These are phyloP conservation scores for Avena insularis DNA, from an alignment of 176 grass and related monocot genomes.

Conservation along the genomic window DNA sequence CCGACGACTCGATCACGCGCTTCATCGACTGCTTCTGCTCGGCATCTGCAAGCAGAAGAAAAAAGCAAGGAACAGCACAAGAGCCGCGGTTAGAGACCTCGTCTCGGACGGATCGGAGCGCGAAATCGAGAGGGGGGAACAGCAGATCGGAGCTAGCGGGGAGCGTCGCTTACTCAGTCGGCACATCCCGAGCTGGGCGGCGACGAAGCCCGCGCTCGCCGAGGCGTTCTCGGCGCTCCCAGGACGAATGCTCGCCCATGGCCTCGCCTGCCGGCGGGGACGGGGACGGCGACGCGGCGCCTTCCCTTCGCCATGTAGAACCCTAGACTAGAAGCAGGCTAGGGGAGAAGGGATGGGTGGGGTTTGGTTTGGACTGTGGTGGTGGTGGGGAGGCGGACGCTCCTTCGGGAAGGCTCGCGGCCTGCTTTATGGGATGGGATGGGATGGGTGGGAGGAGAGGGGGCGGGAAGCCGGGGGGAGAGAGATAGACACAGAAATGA, in stretches of 20 bases:
- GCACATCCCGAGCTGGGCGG: slow-evolving; percentile 15
- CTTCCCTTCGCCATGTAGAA: background rate
- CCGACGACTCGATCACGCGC: background rate
- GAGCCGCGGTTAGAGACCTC: background rate
- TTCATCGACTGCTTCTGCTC: background rate
- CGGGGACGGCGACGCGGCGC: background rate
- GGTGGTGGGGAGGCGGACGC: background rate
- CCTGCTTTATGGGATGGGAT: slow-evolving; percentile 7
- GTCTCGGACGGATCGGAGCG: background rate
- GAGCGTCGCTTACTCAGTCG: background rate
- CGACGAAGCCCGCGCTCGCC: background rate
- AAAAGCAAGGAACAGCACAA: background rate
- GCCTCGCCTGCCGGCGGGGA: background rate
- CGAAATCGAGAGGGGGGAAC: background rate
- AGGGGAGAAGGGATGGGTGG: background rate
- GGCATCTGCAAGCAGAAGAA: background rate
- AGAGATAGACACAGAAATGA: background rate
- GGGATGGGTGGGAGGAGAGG: background rate
- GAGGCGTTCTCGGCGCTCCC: background rate
- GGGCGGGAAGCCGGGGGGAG: background rate
- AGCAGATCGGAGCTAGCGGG: background rate
- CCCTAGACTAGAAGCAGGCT: background rate
- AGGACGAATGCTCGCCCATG: background rate
- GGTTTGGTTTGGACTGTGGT: background rate
- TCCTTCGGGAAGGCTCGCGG: background rate